Conservation (phyloP, 2,329 filamentous ascomycete species). For the Colletotrichum sp. region DNA sequence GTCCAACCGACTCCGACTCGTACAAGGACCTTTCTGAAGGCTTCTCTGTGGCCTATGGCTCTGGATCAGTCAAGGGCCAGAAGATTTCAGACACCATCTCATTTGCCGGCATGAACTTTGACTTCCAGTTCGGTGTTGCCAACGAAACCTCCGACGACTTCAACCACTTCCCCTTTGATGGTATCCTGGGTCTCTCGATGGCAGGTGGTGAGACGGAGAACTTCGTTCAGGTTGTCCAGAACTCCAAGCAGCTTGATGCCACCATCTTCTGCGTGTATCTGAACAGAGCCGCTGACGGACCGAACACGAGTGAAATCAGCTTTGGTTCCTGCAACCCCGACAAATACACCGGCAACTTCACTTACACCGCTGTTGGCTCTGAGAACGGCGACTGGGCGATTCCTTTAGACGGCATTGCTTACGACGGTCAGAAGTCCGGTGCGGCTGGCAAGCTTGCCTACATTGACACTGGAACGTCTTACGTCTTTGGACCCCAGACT, state of each 20-base stretch:
- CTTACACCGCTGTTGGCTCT: constrained; percentile 63
- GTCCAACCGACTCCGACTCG: constrained; percentile 67
- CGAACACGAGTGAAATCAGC: constrained; percentile 76
- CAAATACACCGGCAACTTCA: constrained; percentile 72
- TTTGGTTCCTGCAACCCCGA: constrained; percentile 74
- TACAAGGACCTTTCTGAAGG: constrained; percentile 54
- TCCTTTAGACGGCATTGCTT: constrained; percentile 67
- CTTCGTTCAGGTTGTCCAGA: constrained; percentile 68
- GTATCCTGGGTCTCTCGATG: constrained; percentile 81
- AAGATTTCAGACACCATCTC: constrained; percentile 70
- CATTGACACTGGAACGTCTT: constrained; percentile 86
- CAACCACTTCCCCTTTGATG: constrained; percentile 81
- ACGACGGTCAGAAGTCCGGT: constrained; percentile 63
- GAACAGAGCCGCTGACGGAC: constrained; percentile 68
- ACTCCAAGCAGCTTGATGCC: constrained; percentile 58
- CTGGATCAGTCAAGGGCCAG: constrained; percentile 73
- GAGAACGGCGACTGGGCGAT: constrained; percentile 75
- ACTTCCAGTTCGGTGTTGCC: constrained; percentile 76
- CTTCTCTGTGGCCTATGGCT: constrained; percentile 78
- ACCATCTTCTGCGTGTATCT: constrained; percentile 78
- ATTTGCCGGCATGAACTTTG: constrained; percentile 68
- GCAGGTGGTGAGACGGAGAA: constrained; percentile 65
- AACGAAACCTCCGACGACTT: constrained; percentile 77
- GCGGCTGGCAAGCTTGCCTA: constrained; percentile 67
- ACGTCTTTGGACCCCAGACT: constrained; percentile 71